Evolutionary conservation across 768 basidiomycete genomes (phyloP).

Genomic region (Sporobolomyces roseus): DNA sequence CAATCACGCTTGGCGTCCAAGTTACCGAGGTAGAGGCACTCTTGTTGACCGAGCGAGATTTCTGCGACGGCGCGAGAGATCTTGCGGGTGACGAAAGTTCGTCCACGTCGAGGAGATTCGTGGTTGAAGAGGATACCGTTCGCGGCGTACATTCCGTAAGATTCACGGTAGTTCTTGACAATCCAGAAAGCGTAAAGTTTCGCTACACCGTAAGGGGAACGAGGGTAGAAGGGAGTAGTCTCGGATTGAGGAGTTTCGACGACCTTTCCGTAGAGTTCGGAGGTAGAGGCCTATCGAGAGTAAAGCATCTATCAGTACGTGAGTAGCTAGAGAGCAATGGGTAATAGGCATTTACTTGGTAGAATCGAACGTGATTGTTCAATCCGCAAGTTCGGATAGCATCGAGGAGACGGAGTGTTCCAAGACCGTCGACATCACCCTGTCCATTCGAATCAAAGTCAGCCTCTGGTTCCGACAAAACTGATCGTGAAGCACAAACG

Average conservation of each 20-base stretch:
- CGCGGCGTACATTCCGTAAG: slow-evolving; percentile 93
- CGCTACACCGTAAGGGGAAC: slow-evolving; percentile 90
- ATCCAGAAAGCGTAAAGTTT: slow-evolving; percentile 62
- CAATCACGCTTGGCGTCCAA: slow-evolving; percentile 92
- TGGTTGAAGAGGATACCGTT: slow-evolving; percentile 98
- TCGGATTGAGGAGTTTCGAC: slow-evolving; percentile 92
- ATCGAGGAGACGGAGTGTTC: slow-evolving; percentile 90
- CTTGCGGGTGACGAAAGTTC: slow-evolving; percentile 95
- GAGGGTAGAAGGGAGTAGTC: slow-evolving; percentile 97
- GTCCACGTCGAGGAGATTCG: slow-evolving; percentile 87
- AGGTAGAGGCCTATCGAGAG: slow-evolving; percentile 96
- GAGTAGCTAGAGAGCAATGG: too few species aligned
- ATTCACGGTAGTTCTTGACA: slow-evolving; percentile 58
- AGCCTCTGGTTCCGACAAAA: background rate
- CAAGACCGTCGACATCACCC: slow-evolving; percentile 91
- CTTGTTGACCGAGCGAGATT: slow-evolving; percentile 80
- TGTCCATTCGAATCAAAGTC: background rate
- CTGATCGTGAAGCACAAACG: slow-evolving; percentile 1
- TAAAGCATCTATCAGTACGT: too few species aligned
- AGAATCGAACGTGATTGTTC: slow-evolving; percentile 88
- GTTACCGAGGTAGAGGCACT: slow-evolving; percentile 88
- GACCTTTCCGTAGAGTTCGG: slow-evolving; percentile 95
- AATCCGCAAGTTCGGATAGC: slow-evolving; percentile 93
- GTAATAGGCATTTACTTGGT: too few species aligned
- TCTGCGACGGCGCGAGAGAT: slow-evolving; percentile 89